Base-by-base conservation (phyloP, 768 basidiomycete species). In the Tulasnella sp. region DNA sequence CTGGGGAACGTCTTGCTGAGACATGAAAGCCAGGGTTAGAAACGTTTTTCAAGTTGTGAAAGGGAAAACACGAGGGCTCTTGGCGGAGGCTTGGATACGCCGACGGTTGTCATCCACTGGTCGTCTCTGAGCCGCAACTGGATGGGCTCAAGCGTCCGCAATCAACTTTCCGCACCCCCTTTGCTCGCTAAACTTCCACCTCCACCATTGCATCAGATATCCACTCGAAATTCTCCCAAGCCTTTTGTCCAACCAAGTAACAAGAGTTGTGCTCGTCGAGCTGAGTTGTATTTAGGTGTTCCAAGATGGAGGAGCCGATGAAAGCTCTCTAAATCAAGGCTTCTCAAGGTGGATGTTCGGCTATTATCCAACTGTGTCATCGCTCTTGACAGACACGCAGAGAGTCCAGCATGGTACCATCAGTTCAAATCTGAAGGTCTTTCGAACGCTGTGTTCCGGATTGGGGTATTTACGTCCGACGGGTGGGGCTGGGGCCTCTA, bases 331-430 rank as follows among this genome's bases (percentile, higher is more conserved):
- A 96, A 2, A 97, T 50, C 92, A 20, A 98, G 88, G 96, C 97
- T 82, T 98, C 97, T 80, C 93, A 92, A 0, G 94, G 93, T 0
- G 95, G 93, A 85, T 98, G 97, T 86, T 98, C 97, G 8, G 96
- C 96, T 83, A 92, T 91, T 60, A 94, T 93, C 54, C 94, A 7
- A 94, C 94, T 50, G 94, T 92, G 1, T 93, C 92, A 77, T 93
- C 94, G 0, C 92, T 90, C 85, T 99, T 96, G 50, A 98, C 80
- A 2, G 8, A 3, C 24, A 60, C 3, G 14, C 22, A 24, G 50
- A 93, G 90, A 2, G 93, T 89, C 86, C 98, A n/a, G n/a, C 98
- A 87, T 98, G 97, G 85, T 92, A 94, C 90, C 95, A 98, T 48
- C 96, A 89, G 83, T 98, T 98, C 64, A 89, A 87, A 7, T 91